These are phyloP conservation scores for Cetraspora pellucida DNA, from an alignment of 192 early-diverging fungal genomes.

Conservation along the genomic window DNA sequence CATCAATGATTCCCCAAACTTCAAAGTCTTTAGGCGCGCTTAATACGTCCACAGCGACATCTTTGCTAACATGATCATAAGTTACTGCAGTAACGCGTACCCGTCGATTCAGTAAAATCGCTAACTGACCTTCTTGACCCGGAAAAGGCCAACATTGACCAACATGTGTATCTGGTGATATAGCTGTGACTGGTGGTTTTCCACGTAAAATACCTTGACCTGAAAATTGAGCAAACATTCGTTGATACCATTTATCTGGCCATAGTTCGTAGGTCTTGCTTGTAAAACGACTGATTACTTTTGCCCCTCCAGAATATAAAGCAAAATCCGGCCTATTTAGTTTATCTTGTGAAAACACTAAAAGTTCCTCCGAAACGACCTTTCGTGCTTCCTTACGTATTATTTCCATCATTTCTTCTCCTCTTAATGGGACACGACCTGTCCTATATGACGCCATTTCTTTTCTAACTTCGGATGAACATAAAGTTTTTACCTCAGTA, in stretches of 20 bases:
- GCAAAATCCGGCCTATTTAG: constrained; percentile 33
- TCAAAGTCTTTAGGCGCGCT: constrained; percentile 69
- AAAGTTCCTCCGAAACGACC: background rate
- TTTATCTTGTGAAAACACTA: constrained; percentile 33
- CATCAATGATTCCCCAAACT: constrained; percentile 55
- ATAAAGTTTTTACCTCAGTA: background rate
- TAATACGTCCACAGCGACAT: constrained; percentile 57
- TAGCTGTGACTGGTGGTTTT: constrained; percentile 46
- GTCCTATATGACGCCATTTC: background rate
- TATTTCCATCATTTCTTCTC: constrained; percentile 14
- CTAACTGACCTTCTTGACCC: constrained; percentile 63
- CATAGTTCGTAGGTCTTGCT: constrained; percentile 29
- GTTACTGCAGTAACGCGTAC: constrained; percentile 64
- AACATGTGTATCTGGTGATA: constrained; percentile 52
- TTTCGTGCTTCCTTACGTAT: constrained; percentile 25
- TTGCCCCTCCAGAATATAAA: constrained; percentile 18
- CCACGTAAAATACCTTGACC: constrained; percentile 32
- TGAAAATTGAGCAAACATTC: constrained; percentile 17
- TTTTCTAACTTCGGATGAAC: constrained; percentile 11
- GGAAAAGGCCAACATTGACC: constrained; percentile 80
- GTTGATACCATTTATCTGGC: constrained; percentile 9
- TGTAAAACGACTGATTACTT: constrained; percentile 22
- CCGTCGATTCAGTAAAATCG: constrained; percentile 57
- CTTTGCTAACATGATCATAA: constrained; percentile 68
- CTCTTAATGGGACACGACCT: background rate